Base-by-base conservation (phyloP, 495 filamentous ascomycete species). In the Hypoxylon intermedium region DNA sequence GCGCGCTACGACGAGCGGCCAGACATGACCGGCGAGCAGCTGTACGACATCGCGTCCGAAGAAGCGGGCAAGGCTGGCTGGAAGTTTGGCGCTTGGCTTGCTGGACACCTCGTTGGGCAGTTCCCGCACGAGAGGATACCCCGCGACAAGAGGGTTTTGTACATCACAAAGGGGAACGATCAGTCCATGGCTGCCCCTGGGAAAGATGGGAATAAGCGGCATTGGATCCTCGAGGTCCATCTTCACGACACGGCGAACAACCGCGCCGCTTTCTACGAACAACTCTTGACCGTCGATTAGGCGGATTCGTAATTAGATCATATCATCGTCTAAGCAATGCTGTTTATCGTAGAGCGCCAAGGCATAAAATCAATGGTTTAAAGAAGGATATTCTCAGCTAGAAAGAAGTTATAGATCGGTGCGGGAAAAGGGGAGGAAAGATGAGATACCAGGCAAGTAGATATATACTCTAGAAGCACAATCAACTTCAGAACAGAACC, bases 171-270 rank as follows among this genome's bases (percentile, higher is more conserved):
- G 44, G 77, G 74, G 0, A 81, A 78, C 65, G 24, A 69, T 2
- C 67, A 74, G 5, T 52, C 43, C 7, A 80, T 80, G 75, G 72
- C 53, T 40, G 28, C 23, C 5, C 48, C 58, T 7, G 76, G 74
- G 13, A 68, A 69, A 48, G 71, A 79, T 60, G 79, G 78, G 4
- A 57, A 70, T 21, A 72, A 68, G 61, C 51, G 75, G 40, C 79
- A 80, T 70, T 83, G 79, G 77, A 80, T 82, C 60, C 45, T 81
- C 63, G 77, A 82, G 60, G 77, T 82, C 54, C 77, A 82, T 67
- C 72, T 82, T 13, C 73, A 72, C 28, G 75, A 82, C 59, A 63
- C 45, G 0, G 72, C 31, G 5, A 66, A 57, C n/a, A 49, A 69
- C 7, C 72, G 74, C 49, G 75, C 70, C 3, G 79, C 63, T 9